Evolutionary conservation across 2,329 filamentous ascomycete species (phyloP), one percentile per base, ranked within the genome.

Genomic region (Thielaviopsis ethacetica): DNA sequence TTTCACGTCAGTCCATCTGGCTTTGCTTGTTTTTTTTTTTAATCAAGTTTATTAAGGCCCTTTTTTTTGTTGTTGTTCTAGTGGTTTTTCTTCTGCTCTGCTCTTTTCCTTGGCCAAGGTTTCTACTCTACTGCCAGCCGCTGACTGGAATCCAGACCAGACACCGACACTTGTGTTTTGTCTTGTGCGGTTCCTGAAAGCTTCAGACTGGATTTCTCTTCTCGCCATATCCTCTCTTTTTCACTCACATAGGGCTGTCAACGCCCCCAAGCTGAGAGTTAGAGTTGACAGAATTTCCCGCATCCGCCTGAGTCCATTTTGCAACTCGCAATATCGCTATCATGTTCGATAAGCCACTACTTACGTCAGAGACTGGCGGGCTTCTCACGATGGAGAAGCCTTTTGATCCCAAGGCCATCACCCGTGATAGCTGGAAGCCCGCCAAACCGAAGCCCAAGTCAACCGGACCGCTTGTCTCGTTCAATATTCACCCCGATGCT

Each of bases 361-460:
- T 61, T 22, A 59, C 53, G 6, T 27, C 54, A 12, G 60, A 62
- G 21, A 24, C 30, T 3, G 60, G 60, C 22, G 57, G 49, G 44
- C 57, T 49, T 49, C 30, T 62, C 65, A 78, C 78, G 63, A 78
- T 73, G 68, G 72, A 70, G 69, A 73, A 66, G 66, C 73, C 69
- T n/a, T 95, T 94, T 71, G 90, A 96, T 66, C 91, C 91, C 54
- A 94, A 91, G 70, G 86, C 87, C 61, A 79, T 90, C 54, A 91
- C 89, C 22, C 80, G 89, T 67, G 86, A 88, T 62, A 91, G 86
- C 71, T 87, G 81, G 75, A 74, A 82, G 66, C 79, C 81, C 13
- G 80, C 81, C 58, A 74, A 80, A 49, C 75, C 72, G 26, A 83
- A 78, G 66, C 76, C 80, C 50, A 85, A 86, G 75, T 79, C 77